Percentiles rank a stretch among this genome's conserved stretches.
These are phyloP conservation scores for Fraxinus greggii DNA, from an alignment of 305 asterid genomes.

Conservation along the genomic window DNA sequence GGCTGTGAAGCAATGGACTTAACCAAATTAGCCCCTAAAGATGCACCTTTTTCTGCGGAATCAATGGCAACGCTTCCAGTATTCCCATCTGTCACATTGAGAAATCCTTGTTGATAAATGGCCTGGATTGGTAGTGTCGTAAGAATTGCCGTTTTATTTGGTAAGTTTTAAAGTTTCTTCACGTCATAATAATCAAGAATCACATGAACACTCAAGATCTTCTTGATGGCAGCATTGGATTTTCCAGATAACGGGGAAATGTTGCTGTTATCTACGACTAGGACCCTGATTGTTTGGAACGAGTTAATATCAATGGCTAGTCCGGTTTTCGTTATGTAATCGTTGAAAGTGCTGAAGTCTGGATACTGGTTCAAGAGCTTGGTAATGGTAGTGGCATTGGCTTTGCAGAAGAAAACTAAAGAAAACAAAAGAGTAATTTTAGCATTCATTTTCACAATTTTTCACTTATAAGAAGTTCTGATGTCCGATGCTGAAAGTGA, in stretches of 20 bases:
- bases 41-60: constrained; percentile 44
- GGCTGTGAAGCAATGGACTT: constrained; percentile 44
- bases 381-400: constrained; percentile 56
- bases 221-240: constrained; percentile 23
- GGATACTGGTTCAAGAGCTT: constrained; percentile 36
- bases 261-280: constrained; percentile 48
- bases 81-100: constrained; percentile 36
- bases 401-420: constrained; percentile 21
- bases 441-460: constrained; percentile 26
- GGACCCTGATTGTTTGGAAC: constrained; percentile 48
- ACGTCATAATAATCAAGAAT: constrained; percentile 59
- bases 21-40: constrained; percentile 36
- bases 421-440: constrained; percentile 33
- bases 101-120: constrained; percentile 43
- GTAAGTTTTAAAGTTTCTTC: constrained; percentile 32
- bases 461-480: not conserved
- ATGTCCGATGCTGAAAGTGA: not conserved
- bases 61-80: constrained; percentile 29
- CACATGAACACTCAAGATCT: constrained; percentile 49
- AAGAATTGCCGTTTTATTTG: constrained; percentile 22
- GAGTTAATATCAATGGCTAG: constrained; percentile 45
- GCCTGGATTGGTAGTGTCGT: constrained; percentile 60
- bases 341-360: constrained; percentile 50
- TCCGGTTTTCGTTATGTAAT: constrained; percentile 49
- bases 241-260: constrained; percentile 37